Conservation (phyloP, 805 yeast genomes). For the Yarrowia phangngaensis region DNA sequence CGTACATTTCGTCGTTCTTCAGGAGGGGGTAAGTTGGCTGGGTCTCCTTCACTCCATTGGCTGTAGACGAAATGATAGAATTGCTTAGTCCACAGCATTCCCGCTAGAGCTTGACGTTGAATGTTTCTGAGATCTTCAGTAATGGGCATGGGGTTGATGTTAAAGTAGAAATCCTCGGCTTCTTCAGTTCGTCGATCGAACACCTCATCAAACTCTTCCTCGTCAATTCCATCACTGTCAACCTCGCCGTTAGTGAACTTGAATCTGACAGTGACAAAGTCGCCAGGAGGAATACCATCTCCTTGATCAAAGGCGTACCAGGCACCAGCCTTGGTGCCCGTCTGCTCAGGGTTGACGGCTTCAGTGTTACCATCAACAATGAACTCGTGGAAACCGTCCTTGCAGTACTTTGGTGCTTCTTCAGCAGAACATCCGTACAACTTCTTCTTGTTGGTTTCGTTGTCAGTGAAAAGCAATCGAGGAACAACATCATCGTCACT, state of each 20-base stretch:
- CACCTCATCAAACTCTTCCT: slow-evolving; percentile 64
- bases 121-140: slow-evolving; percentile 73
- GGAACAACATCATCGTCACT: slow-evolving; percentile 65
- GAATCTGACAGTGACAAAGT: slow-evolving; percentile 79
- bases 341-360: slow-evolving; percentile 63
- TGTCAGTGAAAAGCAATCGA: slow-evolving; percentile 75
- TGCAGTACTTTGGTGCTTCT: slow-evolving; percentile 53
- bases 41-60: slow-evolving; percentile 86
- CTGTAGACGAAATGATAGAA: slow-evolving; percentile 81
- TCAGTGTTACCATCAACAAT: slow-evolving; percentile 57
- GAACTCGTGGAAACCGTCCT: slow-evolving; percentile 89
- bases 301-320: slow-evolving; percentile 73
- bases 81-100: slow-evolving; percentile 89
- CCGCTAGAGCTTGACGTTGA: slow-evolving; percentile 93
- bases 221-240: slow-evolving; percentile 48
- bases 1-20: slow-evolving; percentile 80
- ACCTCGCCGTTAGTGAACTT: slow-evolving; percentile 50
- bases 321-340: slow-evolving; percentile 83
- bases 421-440: slow-evolving; percentile 57
- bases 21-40: slow-evolving; percentile 64
- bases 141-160: slow-evolving; percentile 78
- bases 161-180: slow-evolving; percentile 91
- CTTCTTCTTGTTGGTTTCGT: slow-evolving; percentile 71
- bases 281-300: slow-evolving; percentile 81
- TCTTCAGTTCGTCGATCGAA: slow-evolving; percentile 74